A percentile compares a stretch with the other conserved stretches of the same genome.
Evolutionary conservation across 805 yeast genomes (phyloP).

Genomic region (Candida ficus): DNA sequence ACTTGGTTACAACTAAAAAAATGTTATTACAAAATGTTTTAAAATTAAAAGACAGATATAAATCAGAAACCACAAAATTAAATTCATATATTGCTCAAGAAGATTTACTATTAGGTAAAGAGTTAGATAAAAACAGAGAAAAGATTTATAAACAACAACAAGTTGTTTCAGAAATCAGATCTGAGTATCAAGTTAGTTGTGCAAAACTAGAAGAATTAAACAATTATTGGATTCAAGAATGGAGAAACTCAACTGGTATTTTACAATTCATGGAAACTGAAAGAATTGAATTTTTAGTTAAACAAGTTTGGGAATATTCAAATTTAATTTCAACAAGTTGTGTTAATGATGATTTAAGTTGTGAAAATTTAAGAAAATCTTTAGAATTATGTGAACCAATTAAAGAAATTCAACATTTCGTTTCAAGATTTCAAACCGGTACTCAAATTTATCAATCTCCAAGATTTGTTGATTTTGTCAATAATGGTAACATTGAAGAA

Average conservation of each 20-base stretch:
- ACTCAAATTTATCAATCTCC: slow-evolving; percentile 53
- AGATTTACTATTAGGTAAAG: slow-evolving; percentile 68
- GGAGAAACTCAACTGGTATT: slow-evolving; percentile 59
- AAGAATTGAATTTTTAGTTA: slow-evolving; percentile 61
- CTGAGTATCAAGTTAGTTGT: slow-evolving; percentile 54
- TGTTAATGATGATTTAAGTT: slow-evolving; percentile 72
- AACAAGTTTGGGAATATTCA: slow-evolving; percentile 73
- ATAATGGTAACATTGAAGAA: slow-evolving; percentile 33
- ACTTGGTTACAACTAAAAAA: slow-evolving; percentile 44
- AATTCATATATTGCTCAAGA: slow-evolving; percentile 57
- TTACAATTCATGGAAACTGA: slow-evolving; percentile 69
- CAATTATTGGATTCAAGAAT: slow-evolving; percentile 64
- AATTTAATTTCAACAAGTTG: slow-evolving; percentile 71
- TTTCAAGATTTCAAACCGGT: slow-evolving; percentile 58
- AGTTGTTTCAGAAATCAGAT: slow-evolving; percentile 35
- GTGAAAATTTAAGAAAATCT: slow-evolving; percentile 61
- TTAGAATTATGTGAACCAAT: slow-evolving; percentile 65
- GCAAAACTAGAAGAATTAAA: slow-evolving; percentile 49
- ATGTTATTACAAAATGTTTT: slow-evolving; percentile 33
- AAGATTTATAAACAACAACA: slow-evolving; percentile 48
- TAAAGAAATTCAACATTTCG: slow-evolving; percentile 52
- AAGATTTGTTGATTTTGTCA: slow-evolving; percentile 54
- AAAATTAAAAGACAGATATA: slow-evolving; percentile 43
- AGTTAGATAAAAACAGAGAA: slow-evolving; percentile 53
- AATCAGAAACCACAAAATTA: slow-evolving; percentile 51